A percentile compares a stretch with the other conserved stretches of the same genome.
Evolutionary conservation across 306 rosid species (phyloP).

Genomic region (Benincasa hispida): DNA sequence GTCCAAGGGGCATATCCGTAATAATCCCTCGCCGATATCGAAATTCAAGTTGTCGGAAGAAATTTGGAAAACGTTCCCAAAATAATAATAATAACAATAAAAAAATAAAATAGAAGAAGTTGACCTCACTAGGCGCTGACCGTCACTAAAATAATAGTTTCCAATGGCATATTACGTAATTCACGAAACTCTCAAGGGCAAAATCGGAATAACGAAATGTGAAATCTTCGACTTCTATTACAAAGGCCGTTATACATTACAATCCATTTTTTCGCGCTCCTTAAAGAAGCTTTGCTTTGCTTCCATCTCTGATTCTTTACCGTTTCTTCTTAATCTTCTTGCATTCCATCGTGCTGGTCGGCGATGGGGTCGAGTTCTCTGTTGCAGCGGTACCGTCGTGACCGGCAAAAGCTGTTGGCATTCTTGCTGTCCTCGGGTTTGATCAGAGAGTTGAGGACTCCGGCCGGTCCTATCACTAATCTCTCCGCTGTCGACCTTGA

Average conservation of each 20-base stretch:
- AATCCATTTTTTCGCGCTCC: background rate
- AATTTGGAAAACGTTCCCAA: background rate
- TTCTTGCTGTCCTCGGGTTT: conserved; percentile 30
- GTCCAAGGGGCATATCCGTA: background rate
- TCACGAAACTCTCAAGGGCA: background rate
- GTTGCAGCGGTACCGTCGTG: conserved; percentile 30
- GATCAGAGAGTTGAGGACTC: conserved; percentile 24
- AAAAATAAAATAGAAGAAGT: no score
- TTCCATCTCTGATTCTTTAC: background rate
- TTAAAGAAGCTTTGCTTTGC: background rate
- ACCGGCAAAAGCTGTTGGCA: conserved; percentile 37
- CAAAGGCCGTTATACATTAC: background rate
- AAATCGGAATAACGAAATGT: background rate
- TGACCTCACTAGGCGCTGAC: background rate
- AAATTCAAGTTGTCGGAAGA: background rate
- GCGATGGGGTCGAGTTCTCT: conserved; percentile 12
- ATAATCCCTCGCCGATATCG: background rate
- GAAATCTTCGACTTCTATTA: background rate
- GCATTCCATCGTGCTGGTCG: background rate
- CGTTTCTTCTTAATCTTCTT: background rate
- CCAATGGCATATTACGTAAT: background rate
- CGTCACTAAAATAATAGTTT: no score
- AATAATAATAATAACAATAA: no score
- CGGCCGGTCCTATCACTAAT: conserved; percentile 18
- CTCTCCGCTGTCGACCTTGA: conserved; percentile 24